Evolutionary conservation across 2,329 filamentous ascomycete species (phyloP), one percentile per base, ranked within the genome.

Genomic region (Xylaria sp.): DNA sequence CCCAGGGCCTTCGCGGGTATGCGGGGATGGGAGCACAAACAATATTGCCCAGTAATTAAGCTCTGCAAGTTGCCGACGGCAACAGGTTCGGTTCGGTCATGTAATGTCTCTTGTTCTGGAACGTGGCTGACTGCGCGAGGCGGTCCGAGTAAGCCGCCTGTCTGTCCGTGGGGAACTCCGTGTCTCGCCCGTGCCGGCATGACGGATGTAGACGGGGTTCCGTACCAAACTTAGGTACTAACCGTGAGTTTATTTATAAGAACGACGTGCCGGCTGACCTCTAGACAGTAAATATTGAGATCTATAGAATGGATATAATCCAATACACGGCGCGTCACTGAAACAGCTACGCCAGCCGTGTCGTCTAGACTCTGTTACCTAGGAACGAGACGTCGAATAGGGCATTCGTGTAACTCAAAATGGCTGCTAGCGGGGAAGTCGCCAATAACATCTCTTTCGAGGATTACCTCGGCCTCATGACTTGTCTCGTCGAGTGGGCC

Each of bases 401-500:
- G 46, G 31, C 15, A 43, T n/a, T 6, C 5, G 25, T 12, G 23
- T 28, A 18, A 20, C n/a, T 61, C 52, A 68, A 66, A 31, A 73
- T 73, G 71, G 66, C 1, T 66, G n/a, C 36, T 25, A 62, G 10
- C 28, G 48, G n/a, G 1, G 43, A 48, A 54, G 3, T n/a, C 8
- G 48, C 20, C 20, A 54, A 58, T n/a, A 58, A 73, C 49, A 76
- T 77, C 64, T 69, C 71, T 15, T 77, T 77, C 56, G 75, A 77
- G 10, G 75, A 79, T 62, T 78, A 76, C 66, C 77, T 79, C 60
- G 78, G 76, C 33, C 73, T 79, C 3, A 75, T 69, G 70, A 70
- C 75, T 54, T 79, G 78, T 52, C 62, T 79, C 20, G 73, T 87
- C 79, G 85, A 90, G 73, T 90, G 88, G 88, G 88, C 87, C 68